phyloP scores from a whole-genome alignment of 768 basidiomycete genomes.

The Kwoniella bestiolae region DNA sequence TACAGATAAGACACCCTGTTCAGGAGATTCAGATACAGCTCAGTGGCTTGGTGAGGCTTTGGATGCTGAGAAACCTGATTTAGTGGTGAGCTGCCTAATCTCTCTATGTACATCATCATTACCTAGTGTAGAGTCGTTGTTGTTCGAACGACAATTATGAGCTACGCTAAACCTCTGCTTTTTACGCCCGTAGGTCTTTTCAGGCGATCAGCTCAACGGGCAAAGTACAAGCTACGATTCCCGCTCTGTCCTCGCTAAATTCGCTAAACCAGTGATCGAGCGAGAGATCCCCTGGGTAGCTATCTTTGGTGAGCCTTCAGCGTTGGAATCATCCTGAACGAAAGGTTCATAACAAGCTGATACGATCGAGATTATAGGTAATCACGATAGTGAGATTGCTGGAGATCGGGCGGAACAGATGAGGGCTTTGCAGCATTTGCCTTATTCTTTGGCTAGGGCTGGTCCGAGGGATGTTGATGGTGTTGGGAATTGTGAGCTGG shows the following conservation, averaged over 20 bases:
- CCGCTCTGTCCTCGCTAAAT: conserved; percentile 84
- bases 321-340: neutral
- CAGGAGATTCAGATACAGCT: conserved; percentile 78
- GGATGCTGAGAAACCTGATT: conserved; percentile 80
- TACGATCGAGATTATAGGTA: conserved; percentile 60
- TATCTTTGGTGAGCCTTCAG: conserved; percentile 67
- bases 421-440: conserved; percentile 70
- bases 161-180: too few species aligned
- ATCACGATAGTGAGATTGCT: conserved; percentile 70
- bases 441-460: conserved; percentile 78
- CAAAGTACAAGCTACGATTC: conserved; percentile 89
- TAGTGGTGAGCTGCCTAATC: conserved; percentile 63
- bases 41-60: conserved; percentile 72
- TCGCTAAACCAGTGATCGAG: conserved; percentile 74
- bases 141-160: too few species aligned
- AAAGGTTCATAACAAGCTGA: neutral
- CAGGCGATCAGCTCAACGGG: conserved; percentile 85
- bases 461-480: conserved; percentile 87
- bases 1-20: conserved; percentile 63
- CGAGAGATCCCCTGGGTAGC: conserved; percentile 85
- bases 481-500: conserved; percentile 71
- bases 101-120: neutral
- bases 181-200: conserved; percentile 65
- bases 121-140: too few species aligned
- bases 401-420: conserved; percentile 68